Base-by-base conservation (phyloP, 2,329 filamentous ascomycete genomes). In the Cladorrhinum sp. region DNA sequence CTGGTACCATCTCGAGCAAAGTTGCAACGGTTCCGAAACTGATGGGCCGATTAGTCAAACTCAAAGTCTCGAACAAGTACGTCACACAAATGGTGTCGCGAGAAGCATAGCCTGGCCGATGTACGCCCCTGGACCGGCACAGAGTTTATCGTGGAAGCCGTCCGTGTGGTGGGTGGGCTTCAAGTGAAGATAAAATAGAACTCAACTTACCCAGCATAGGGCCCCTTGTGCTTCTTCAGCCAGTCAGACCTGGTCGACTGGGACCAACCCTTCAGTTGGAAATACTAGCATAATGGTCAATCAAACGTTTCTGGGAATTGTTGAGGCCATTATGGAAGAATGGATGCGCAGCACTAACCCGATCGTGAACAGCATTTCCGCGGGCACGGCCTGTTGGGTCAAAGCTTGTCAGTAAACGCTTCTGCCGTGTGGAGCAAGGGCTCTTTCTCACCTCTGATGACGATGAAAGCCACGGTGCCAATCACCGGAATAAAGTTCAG, bases 401-500 rank as follows among this genome's bases (percentile, higher is more conserved):
- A 20, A 46, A 46, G 42, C 18, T 42, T 18, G 56, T 69, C 60
- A 68, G 64, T 61, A 18, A 33, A 60, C 51, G 33, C 26, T 46
- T 30, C 54, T 58, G 16, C 16, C 46, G 16, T 10, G 7, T 4
- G 16, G 23, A 20, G 24, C n/a, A 20, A 21, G 26, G 20, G 28
- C 18, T 20, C 61, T 9, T 51, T 53, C 60, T 74, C 74, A 74
- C 88, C 89, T 74, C 96, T 92, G 16, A 96, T 73, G 26, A 89
- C 73, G 33, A 97, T 82, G 74, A 96, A 98, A 3, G 92, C 77
- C 7, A 87, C 78, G 0, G 93, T 96, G 5, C 94, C 94, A 18
- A 96, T 85, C 0, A 97, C 82, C 0, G 94, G 94, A 57, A 98
- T 92, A 72, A 96, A 92, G 77, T 97, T 98, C 63, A 98, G 81